Conservation (phyloP, 495 filamentous ascomycete genomes). For the Talaromyces nanjingensis region DNA sequence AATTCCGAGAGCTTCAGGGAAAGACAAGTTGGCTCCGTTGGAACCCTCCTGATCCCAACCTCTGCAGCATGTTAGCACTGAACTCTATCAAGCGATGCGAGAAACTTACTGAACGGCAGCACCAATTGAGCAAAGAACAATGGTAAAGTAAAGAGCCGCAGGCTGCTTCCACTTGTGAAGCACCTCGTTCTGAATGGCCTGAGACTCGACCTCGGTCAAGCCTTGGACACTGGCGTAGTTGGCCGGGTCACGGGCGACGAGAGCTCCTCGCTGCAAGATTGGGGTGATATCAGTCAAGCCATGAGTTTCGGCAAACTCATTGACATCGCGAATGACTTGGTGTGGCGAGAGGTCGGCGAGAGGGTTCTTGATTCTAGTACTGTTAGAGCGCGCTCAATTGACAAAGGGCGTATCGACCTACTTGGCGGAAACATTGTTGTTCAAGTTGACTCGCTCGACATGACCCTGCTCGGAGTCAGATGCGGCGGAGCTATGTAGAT, state of each 20-base stretch:
- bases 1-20: constrained; percentile 53
- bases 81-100: not conserved
- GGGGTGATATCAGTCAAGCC: constrained; percentile 38
- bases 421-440: constrained; percentile 45
- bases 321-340: constrained; percentile 48
- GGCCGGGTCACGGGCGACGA: constrained; percentile 55
- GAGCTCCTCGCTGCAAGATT: constrained; percentile 51
- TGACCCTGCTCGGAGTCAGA: constrained; percentile 17
- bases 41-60: constrained; percentile 72
- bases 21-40: constrained; percentile 63
- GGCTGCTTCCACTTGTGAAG: constrained; percentile 62
- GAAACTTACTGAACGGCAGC: constrained; percentile 55
- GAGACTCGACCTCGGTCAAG: constrained; percentile 47
- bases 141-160: constrained; percentile 57
- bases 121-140: constrained; percentile 62
- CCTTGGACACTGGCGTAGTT: constrained; percentile 48
- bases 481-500: not conserved
- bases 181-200: constrained; percentile 49
- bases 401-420: constrained; percentile 12
- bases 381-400: constrained; percentile 8
- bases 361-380: constrained; percentile 53
- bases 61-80: constrained; percentile 18
- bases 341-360: constrained; percentile 46
- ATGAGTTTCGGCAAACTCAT: constrained; percentile 43
- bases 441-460: constrained; percentile 37